These are phyloP conservation scores for Colletotrichum lentis DNA, from an alignment of 2,329 filamentous ascomycete species.

Conservation along the genomic window DNA sequence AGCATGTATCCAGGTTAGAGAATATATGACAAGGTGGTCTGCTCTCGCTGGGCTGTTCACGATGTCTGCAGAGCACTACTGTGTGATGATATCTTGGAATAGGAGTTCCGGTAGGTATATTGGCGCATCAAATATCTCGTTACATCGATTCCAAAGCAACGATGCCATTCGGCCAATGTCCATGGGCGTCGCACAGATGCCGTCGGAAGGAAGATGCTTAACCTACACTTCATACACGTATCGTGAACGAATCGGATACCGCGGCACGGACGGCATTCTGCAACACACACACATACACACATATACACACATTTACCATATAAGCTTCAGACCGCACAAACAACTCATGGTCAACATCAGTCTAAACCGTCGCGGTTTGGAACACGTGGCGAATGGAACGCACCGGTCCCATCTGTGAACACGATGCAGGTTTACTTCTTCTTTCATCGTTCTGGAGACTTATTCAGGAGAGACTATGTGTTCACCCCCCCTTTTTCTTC, in stretches of 20 bases:
- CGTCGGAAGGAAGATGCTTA: background rate
- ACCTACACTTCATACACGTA: too few species aligned
- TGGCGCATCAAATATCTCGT: background rate
- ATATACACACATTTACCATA: too few species aligned
- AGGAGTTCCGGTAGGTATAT: background rate
- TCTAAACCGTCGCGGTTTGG: background rate
- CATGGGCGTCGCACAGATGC: background rate
- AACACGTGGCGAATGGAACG: constrained; percentile 16
- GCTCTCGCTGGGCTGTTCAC: background rate
- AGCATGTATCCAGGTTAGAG: background rate
- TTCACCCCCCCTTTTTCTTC: background rate
- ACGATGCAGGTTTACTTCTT: background rate
- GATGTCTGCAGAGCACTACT: background rate
- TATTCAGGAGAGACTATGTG: constrained; percentile 11
- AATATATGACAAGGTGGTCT: constrained; percentile 3
- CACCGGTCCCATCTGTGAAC: background rate
- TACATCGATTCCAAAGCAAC: background rate
- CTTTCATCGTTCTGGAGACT: background rate
- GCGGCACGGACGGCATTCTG: background rate
- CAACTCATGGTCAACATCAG: background rate
- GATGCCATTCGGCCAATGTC: background rate
- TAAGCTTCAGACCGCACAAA: background rate
- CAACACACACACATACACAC: background rate
- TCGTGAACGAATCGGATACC: background rate
- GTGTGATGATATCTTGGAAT: background rate